These are phyloP conservation scores for Talaromyces sp. DNA, from an alignment of 2,329 filamentous ascomycete genomes.

Conservation along the genomic window DNA sequence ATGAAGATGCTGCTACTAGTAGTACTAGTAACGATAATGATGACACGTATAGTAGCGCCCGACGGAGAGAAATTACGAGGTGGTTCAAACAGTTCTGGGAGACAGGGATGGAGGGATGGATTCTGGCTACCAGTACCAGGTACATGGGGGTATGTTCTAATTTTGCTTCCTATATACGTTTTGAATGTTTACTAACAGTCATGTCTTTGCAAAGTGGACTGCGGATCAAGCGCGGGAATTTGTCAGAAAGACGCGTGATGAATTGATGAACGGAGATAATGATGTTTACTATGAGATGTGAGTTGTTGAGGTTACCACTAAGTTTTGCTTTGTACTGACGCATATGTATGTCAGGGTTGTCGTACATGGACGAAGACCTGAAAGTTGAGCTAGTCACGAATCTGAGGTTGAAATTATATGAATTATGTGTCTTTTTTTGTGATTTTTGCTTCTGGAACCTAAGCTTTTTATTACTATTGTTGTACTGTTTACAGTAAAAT, in stretches of 20 bases:
- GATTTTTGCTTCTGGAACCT: background rate
- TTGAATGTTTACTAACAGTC: background rate
- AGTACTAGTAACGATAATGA: slow-evolving; percentile 4
- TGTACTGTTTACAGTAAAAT: background rate
- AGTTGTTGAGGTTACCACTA: slow-evolving; percentile 1
- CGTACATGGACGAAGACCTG: slow-evolving; percentile 10
- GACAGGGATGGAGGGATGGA: slow-evolving; percentile 24
- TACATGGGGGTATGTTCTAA: slow-evolving; percentile 17
- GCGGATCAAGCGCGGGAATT: slow-evolving; percentile 21
- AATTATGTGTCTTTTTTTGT: background rate
- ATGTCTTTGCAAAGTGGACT: slow-evolving; percentile 17
- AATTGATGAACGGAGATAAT: slow-evolving; percentile 11
- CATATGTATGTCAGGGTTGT: slow-evolving; percentile 4
- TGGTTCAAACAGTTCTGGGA: slow-evolving; percentile 21
- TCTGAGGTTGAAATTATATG: too few relatives aligned
- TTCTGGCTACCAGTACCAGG: slow-evolving; percentile 19
- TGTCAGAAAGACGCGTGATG: slow-evolving; percentile 14
- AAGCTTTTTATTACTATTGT: background rate
- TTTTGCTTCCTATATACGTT: background rate
- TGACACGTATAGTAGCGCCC: background rate
- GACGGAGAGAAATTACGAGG: slow-evolving; percentile 16
- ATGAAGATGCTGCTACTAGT: too few relatives aligned
- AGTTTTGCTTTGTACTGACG: background rate
- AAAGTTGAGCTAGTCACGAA: background rate
- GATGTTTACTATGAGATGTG: slow-evolving; percentile 20